phyloP scores from a whole-genome alignment of 805 yeast genomes.

The Metschnikowia kunwiensis region DNA sequence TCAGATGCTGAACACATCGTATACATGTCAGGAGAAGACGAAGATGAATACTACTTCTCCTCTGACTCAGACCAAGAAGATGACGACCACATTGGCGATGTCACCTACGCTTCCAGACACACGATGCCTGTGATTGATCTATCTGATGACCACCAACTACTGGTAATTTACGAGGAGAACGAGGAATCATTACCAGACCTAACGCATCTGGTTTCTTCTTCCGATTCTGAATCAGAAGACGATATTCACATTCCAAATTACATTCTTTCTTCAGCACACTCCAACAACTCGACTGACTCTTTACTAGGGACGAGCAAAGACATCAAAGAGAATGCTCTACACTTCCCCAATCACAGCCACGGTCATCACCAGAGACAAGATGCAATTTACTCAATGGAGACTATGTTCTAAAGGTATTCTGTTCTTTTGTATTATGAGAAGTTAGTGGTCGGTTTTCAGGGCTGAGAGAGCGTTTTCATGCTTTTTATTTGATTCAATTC shows the following conservation, averaged over 20 bases:
- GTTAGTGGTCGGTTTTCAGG: too few relatives aligned
- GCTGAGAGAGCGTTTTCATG: too few relatives aligned
- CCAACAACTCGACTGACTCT: conserved; percentile 7
- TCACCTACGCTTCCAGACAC: conserved; percentile 2
- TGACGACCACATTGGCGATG: conserved; percentile 8
- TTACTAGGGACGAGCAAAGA: neutral
- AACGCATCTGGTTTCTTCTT: conserved; percentile 15
- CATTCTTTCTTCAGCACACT: conserved; percentile 7
- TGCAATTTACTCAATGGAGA: conserved; percentile 40
- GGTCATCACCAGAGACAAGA: conserved; percentile 25
- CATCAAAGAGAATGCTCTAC: neutral
- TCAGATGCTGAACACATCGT: conserved; percentile 1
- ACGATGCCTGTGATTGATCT: conserved; percentile 14
- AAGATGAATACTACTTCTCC: conserved; percentile 20
- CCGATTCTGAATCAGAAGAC: conserved; percentile 18
- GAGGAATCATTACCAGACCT: conserved; percentile 18
- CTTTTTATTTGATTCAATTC: too few relatives aligned
- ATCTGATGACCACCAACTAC: conserved; percentile 14
- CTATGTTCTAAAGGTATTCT: conserved; percentile 32
- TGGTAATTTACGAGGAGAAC: conserved; percentile 13
- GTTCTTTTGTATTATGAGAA: too few relatives aligned
- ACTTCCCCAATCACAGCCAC: neutral
- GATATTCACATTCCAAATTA: conserved; percentile 13
- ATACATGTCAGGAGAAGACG: conserved; percentile 12
- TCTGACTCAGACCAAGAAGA: conserved; percentile 29